Conservation (phyloP, 345 rosid genomes). For the Salix udensis region DNA sequence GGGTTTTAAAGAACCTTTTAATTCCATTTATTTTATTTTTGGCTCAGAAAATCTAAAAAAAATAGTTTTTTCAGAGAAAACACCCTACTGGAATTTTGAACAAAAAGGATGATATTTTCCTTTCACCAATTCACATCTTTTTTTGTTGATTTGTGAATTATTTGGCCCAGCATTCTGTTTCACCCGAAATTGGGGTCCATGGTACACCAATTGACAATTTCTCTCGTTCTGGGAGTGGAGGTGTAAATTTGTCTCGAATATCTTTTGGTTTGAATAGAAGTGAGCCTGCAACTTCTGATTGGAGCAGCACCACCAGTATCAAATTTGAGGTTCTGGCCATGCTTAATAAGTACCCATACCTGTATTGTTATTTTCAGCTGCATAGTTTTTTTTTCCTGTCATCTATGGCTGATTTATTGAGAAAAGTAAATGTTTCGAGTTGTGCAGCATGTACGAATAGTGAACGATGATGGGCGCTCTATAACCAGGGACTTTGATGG, state of each 20-base stretch:
- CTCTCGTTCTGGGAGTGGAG: constrained; percentile 83
- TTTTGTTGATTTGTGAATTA: constrained; percentile 9
- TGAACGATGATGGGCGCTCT: constrained; percentile 85
- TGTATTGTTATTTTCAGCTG: constrained; percentile 4
- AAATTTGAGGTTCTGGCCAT: constrained; percentile 65
- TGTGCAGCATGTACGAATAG: constrained; percentile 68
- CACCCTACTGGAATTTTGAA: background rate
- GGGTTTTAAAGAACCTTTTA: background rate
- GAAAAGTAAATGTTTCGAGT: constrained; percentile 16
- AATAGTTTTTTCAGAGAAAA: background rate
- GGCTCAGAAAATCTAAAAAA: background rate
- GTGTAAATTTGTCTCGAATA: constrained; percentile 78
- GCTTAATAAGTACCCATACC: constrained; percentile 4
- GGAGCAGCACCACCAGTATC: constrained; percentile 86
- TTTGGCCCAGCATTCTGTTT: constrained; percentile 68
- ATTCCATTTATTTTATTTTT: too few species aligned
- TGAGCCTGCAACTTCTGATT: constrained; percentile 76
- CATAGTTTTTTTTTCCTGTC: background rate
- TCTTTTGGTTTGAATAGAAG: constrained; percentile 76
- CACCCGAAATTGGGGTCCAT: constrained; percentile 91
- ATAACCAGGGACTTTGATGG: constrained; percentile 84
- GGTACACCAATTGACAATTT: constrained; percentile 76
- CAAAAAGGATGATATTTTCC: background rate
- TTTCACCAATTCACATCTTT: background rate
- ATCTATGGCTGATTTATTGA: background rate